Percentiles rank a stretch among this genome's conserved stretches.
Evolutionary conservation across 768 basidiomycete genomes (phyloP).

Genomic region (Leccinum barrowsii): DNA sequence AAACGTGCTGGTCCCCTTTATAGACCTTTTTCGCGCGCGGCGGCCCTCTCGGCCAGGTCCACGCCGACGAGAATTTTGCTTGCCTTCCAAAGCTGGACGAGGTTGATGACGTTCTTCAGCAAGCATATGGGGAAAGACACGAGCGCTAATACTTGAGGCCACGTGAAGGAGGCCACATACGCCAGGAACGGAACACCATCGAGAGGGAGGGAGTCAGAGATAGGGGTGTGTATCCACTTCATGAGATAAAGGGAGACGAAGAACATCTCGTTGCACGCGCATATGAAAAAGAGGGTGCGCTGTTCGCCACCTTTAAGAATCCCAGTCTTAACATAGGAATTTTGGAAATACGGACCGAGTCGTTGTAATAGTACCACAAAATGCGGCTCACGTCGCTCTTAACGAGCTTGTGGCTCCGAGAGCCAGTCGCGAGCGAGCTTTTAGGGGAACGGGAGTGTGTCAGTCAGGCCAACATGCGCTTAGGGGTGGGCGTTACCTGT

Average conservation of each 20-base stretch:
- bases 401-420: constrained; percentile 88
- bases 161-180: constrained; percentile 48
- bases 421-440: constrained; percentile 94
- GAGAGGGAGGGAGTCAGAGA: constrained; percentile 35
- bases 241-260: constrained; percentile 93
- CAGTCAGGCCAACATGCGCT: background rate
- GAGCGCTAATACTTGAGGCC: constrained; percentile 69
- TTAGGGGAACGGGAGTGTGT: background rate
- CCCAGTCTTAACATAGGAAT: background rate
- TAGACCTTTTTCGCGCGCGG: constrained; percentile 42
- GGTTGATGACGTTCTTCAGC: constrained; percentile 88
- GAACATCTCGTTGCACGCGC: constrained; percentile 94
- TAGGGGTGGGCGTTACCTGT: constrained; percentile 56
- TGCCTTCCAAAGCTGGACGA: constrained; percentile 98
- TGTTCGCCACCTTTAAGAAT: constrained; percentile 28
- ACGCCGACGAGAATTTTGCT: constrained; percentile 92
- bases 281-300: constrained; percentile 87
- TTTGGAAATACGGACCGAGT: constrained; percentile 58
- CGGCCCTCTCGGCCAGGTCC: constrained; percentile 81
- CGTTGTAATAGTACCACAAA: constrained; percentile 90
- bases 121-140: constrained; percentile 65
- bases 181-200: constrained; percentile 17
- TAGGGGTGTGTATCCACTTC: constrained; percentile 74
- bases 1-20: constrained; percentile 1
- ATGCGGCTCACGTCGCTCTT: constrained; percentile 91